These are phyloP conservation scores for Amylostereum areolatum DNA, from an alignment of 1,284 basidiomycete species.

Conservation along the genomic window DNA sequence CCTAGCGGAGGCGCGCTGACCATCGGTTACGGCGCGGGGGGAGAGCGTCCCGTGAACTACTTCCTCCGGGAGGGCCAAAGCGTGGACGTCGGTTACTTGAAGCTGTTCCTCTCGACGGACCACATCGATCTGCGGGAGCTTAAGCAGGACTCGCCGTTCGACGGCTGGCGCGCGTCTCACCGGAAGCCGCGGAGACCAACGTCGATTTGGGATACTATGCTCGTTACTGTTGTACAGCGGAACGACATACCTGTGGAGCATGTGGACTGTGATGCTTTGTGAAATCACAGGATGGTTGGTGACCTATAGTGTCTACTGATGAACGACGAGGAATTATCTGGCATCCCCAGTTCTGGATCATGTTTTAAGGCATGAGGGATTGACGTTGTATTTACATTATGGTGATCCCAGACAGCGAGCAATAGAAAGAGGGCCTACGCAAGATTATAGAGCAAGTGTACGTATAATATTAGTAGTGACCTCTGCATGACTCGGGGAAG, in stretches of 20 bases:
- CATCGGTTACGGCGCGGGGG: slow-evolving; percentile 13
- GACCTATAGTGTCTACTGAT: too few species aligned
- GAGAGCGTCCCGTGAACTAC: slow-evolving; percentile 5
- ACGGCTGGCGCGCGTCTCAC: neutral
- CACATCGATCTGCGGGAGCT: slow-evolving; percentile 7
- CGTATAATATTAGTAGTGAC: too few species aligned
- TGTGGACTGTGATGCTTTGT: too few species aligned
- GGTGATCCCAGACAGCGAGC: too few species aligned
- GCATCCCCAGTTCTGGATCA: too few species aligned
- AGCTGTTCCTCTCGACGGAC: slow-evolving; percentile 12
- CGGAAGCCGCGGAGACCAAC: neutral
- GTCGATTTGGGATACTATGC: slow-evolving; percentile 2
- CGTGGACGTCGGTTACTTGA: slow-evolving; percentile 13
- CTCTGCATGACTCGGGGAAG: too few species aligned
- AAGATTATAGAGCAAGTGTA: too few species aligned
- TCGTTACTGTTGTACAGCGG: slow-evolving; percentile 1
- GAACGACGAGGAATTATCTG: too few species aligned
- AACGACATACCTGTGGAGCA: neutral
- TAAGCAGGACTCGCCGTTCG: slow-evolving; percentile 6
- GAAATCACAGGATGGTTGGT: too few species aligned
- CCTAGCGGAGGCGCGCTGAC: neutral
- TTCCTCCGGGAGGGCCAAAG: slow-evolving; percentile 5
- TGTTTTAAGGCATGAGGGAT: too few species aligned
- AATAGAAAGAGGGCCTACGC: too few species aligned
- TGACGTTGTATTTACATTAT: too few species aligned